Evolutionary conservation across 2,329 filamentous ascomycete species (phyloP).

Genomic region (Arthroderma uncinatum): DNA sequence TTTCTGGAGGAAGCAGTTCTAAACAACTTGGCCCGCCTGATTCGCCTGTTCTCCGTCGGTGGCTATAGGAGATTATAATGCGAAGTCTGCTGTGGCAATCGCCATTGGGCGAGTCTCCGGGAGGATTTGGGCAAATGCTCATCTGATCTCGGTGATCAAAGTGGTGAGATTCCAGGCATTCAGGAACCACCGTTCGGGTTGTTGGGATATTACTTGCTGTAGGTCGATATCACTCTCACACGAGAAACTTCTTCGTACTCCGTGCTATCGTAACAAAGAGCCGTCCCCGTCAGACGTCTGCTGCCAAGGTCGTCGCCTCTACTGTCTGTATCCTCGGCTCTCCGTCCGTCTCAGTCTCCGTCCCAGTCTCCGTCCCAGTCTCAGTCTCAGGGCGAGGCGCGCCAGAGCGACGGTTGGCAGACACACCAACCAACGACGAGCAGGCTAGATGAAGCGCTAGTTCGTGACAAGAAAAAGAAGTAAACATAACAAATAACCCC

Average conservation of each 20-base stretch:
- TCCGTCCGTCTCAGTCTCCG: background rate
- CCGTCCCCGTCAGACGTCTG: too few relatives aligned
- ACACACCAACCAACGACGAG: background rate
- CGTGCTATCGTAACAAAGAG: too few relatives aligned
- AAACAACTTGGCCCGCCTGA: background rate
- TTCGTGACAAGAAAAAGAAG: background rate
- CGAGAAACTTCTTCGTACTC: too few relatives aligned
- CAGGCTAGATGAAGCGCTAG: background rate
- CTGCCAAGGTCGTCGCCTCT: background rate
- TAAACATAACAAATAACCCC: background rate
- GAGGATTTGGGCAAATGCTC: background rate
- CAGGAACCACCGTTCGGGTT: slow-evolving; percentile 4
- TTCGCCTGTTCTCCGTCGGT: background rate
- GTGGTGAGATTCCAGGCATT: background rate
- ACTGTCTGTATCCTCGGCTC: background rate
- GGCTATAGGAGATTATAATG: background rate
- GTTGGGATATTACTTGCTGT: slow-evolving; percentile 1
- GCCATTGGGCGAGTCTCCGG: background rate
- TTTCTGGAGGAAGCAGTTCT: background rate
- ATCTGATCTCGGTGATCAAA: slow-evolving; percentile 3
- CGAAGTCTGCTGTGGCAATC: slow-evolving; percentile 1
- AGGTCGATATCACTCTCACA: too few relatives aligned
- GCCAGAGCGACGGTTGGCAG: background rate
- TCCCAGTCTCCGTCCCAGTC: background rate
- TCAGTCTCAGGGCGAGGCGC: background rate